phyloP scores from a whole-genome alignment of 371 early-diverging fungal genomes.

The Nematocida sp. region DNA sequence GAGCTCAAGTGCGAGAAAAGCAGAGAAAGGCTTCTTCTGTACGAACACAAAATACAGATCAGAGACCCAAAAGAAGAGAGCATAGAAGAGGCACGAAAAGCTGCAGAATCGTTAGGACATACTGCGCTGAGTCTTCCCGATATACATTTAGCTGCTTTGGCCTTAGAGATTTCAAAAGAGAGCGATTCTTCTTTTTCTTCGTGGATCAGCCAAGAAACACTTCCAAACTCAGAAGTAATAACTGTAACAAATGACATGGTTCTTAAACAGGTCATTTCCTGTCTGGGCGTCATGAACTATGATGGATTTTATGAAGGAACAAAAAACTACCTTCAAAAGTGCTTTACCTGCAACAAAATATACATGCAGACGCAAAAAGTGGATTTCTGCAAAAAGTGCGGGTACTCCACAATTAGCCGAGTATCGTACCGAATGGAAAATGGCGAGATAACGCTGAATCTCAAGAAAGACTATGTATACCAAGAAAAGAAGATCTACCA shows the following conservation, averaged over 20 bases:
- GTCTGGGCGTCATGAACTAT: slow-evolving; percentile 23
- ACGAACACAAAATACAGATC: slow-evolving; percentile 58
- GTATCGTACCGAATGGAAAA: slow-evolving; percentile 27
- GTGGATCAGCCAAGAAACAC: slow-evolving; percentile 21
- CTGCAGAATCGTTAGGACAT: slow-evolving; percentile 36
- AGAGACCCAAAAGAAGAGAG: slow-evolving; percentile 57
- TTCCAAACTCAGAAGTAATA: slow-evolving; percentile 11
- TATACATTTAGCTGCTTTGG: slow-evolving; percentile 61
- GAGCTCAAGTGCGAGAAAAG: slow-evolving; percentile 59
- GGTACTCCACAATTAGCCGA: slow-evolving; percentile 19
- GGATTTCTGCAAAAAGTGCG: slow-evolving; percentile 52
- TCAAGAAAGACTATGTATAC: slow-evolving; percentile 33
- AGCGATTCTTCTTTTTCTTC: slow-evolving; percentile 1
- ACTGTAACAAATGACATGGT: slow-evolving; percentile 11
- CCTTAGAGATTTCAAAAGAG: slow-evolving; percentile 59
- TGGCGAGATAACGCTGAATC: slow-evolving; percentile 17
- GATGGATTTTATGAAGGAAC: slow-evolving; percentile 6
- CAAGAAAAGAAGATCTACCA: slow-evolving; percentile 12
- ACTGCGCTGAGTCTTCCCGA: slow-evolving; percentile 55
- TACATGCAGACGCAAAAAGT: slow-evolving; percentile 14
- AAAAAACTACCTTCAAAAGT: slow-evolving; percentile 43
- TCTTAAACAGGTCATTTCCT: slow-evolving; percentile 2
- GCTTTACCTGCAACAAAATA: slow-evolving; percentile 46
- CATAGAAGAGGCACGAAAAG: slow-evolving; percentile 44
- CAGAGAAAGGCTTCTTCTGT: slow-evolving; percentile 37